A percentile compares a stretch with the other conserved stretches of the same genome.
Evolutionary conservation across 2,329 filamentous ascomycete genomes (phyloP).

Genomic region (Keithomyces neogunnii): DNA sequence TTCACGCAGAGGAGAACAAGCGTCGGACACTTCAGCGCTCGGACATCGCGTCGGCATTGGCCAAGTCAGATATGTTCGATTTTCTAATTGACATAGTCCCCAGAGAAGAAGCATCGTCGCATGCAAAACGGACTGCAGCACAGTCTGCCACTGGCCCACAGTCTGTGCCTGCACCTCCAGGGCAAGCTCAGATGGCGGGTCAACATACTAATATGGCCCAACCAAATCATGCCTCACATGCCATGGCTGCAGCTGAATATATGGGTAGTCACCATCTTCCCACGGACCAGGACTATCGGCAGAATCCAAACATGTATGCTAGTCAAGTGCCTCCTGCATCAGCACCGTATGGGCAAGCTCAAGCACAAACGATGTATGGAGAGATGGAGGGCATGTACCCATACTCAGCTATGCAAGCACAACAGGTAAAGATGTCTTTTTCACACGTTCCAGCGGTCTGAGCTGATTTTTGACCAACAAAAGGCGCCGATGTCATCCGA

Average conservation of each 20-base stretch:
- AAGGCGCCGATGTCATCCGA: conserved; percentile 36
- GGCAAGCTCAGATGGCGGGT: conserved; percentile 43
- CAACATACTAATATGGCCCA: conserved; percentile 41
- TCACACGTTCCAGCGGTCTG: background rate
- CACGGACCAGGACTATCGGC: conserved; percentile 70
- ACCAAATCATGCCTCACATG: conserved; percentile 47
- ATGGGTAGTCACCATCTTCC: conserved; percentile 55
- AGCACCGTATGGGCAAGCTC: conserved; percentile 67
- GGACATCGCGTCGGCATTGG: conserved; percentile 90
- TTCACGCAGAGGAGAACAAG: conserved; percentile 98
- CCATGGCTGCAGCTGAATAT: conserved; percentile 54
- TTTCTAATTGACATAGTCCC: conserved; percentile 99
- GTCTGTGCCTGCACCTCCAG: conserved; percentile 38
- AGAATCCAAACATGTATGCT: conserved; percentile 72
- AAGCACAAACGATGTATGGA: conserved; percentile 66
- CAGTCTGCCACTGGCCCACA: conserved; percentile 35
- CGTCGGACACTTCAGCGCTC: conserved; percentile 88
- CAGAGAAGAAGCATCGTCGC: conserved; percentile 80
- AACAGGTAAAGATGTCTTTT: conserved; percentile 53
- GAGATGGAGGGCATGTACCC: conserved; percentile 79
- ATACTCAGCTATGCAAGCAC: conserved; percentile 71
- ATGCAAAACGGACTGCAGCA: conserved; percentile 65
- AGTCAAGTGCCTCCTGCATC: conserved; percentile 67
- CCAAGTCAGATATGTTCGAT: conserved; percentile 99
- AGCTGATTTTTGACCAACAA: background rate